Evolutionary conservation across 768 basidiomycete genomes (phyloP).

Genomic region (Pluteus cervinus): DNA sequence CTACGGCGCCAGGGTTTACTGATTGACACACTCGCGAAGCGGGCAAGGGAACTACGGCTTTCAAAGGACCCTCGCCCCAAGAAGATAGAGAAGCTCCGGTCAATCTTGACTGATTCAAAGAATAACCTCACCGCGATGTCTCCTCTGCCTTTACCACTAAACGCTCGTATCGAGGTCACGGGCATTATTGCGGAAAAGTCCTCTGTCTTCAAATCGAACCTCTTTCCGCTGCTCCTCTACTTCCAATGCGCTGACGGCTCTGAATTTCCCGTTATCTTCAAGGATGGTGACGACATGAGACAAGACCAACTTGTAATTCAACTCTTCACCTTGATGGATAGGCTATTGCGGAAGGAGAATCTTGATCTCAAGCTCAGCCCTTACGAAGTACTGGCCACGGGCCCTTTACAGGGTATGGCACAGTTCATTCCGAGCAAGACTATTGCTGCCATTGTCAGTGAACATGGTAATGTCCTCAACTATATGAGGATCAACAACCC

Average conservation of each 20-base stretch:
- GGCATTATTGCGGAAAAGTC: constrained; percentile 91
- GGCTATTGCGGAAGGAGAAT: constrained; percentile 89
- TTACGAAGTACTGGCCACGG: constrained; percentile 91
- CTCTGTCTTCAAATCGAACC: constrained; percentile 95
- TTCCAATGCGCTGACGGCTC: constrained; percentile 82
- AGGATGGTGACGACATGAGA: constrained; percentile 97
- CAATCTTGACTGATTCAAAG: constrained; percentile 79
- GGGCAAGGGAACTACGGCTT: constrained; percentile 80
- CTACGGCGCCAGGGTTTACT: constrained; percentile 89
- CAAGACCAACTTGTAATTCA: constrained; percentile 99
- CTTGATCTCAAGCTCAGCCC: constrained; percentile 88
- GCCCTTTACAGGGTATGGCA: constrained; percentile 88
- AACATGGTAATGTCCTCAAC: constrained; percentile 81
- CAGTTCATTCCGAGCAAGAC: constrained; percentile 97
- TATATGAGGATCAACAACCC: constrained; percentile 84
- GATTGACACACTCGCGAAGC: constrained; percentile 77
- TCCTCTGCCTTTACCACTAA: constrained; percentile 83
- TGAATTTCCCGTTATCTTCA: constrained; percentile 95
- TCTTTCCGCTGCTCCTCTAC: constrained; percentile 85
- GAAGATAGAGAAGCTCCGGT: constrained; percentile 95
- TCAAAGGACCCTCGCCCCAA: constrained; percentile 94
- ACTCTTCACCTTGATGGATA: constrained; percentile 98
- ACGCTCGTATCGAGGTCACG: constrained; percentile 77
- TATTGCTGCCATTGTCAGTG: constrained; percentile 90
- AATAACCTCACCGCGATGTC: constrained; percentile 75